Evolutionary conservation across 805 yeast species (phyloP), one percentile per base, ranked within the genome.

Genomic region (Nakazawaea ernobii): DNA sequence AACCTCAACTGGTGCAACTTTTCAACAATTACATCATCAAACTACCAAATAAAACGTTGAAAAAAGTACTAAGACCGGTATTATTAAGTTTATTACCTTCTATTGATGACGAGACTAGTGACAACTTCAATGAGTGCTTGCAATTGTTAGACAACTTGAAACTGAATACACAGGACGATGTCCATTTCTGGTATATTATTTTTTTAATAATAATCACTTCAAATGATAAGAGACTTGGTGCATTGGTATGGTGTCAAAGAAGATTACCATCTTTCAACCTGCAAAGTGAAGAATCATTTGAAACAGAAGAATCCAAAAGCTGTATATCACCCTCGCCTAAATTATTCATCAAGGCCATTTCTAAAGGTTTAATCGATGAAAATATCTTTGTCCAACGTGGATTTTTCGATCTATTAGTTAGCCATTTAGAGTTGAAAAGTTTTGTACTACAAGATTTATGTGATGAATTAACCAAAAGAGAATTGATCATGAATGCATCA

Each of bases 31-130:
- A 77, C 54, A 59, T 90, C 6, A 67, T 86, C 7, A 70, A 67
- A 33, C 56, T 86, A 3, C 76, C 84, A 2, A 58, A 80, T 2
- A 48, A 53, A 0, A 63, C 71, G 0, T 63, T 91, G 48, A 71
- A 80, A 46, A 65, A 75, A 24, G 62, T 88, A 14, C 67, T 86
- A 32, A 81, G 79, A 49, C 90, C 97, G 0, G 57, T 92, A 7
- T 63, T 92, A 5, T 70, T 90, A 43, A 78, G 92, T 51, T 70
- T 91, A 32, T 64, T 92, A 2, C 90, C 96, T 0, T 96, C 96
- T 0, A 75, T 94, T 44, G 99, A 94, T 56, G 98, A 94, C 56
- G 96, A 91, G 54, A 79, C 91, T 36, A 80, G 91, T 17, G 99
- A 94, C 57, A 82, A 82, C 30, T 92, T 85, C 59, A 72, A 70